These are phyloP conservation scores for Pythium monospermum DNA, from an alignment of 352 stramenopile genomes.

Conservation along the genomic window DNA sequence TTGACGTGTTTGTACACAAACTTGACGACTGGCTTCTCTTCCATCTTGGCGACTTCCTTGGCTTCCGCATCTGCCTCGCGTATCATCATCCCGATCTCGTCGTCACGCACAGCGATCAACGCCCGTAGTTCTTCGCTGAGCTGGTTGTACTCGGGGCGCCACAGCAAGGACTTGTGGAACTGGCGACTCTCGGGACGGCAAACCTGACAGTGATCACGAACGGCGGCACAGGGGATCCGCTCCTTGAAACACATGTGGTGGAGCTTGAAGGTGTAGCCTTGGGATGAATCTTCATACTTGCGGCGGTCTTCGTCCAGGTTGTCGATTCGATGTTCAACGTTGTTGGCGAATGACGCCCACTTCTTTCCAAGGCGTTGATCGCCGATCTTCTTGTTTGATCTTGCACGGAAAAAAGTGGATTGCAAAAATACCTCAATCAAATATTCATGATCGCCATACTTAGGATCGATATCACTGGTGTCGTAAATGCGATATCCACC, in stretches of 20 bases:
- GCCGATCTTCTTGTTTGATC: conserved; percentile 8
- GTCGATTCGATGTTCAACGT: conserved; percentile 1
- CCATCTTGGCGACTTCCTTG: neutral
- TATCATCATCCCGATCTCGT: neutral
- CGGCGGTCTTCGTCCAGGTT: conserved; percentile 2
- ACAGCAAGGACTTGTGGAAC: conserved; percentile 1
- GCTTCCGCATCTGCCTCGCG: neutral
- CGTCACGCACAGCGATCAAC: neutral
- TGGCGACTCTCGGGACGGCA: neutral
- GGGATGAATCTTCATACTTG: conserved; percentile 1
- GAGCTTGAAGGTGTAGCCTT: conserved; percentile 4
- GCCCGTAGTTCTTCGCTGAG: neutral
- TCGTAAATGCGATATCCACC: neutral
- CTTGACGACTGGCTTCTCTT: conserved; percentile 8
- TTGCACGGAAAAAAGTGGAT: conserved; percentile 1
- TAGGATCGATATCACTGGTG: conserved; percentile 3
- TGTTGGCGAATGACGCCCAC: neutral
- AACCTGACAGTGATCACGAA: neutral
- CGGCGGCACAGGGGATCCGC: conserved; percentile 5
- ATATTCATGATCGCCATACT: conserved; percentile 5
- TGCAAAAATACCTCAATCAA: conserved; percentile 7
- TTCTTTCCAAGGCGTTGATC: neutral
- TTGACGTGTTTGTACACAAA: neutral
- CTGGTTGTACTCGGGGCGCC: conserved; percentile 1
- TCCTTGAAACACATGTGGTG: conserved; percentile 6